Percentiles rank a stretch among this genome's conserved stretches.
These are phyloP conservation scores for Scorias spongiosa DNA, from an alignment of 2,329 filamentous ascomycete genomes.

Conservation along the genomic window DNA sequence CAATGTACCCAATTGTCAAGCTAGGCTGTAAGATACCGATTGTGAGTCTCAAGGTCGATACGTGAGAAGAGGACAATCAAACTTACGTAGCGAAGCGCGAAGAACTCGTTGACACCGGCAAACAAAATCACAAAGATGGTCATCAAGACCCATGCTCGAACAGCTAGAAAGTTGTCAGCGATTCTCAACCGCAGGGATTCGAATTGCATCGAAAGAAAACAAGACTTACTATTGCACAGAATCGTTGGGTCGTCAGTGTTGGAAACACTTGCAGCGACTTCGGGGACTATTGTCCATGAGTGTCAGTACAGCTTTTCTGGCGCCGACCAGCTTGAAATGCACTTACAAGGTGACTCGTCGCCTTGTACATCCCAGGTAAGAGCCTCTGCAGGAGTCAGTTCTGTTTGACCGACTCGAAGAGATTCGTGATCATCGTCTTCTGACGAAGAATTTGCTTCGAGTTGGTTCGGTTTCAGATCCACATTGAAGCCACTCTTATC, in stretches of 20 bases:
- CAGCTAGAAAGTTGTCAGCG: neutral
- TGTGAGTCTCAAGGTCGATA: slow-evolving; percentile 36
- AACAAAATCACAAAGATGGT: slow-evolving; percentile 30
- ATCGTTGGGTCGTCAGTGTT: neutral
- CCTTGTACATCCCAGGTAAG: neutral
- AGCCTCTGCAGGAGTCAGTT: neutral
- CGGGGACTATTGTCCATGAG: neutral
- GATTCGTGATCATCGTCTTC: no score
- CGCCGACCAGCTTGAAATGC: no score
- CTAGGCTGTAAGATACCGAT: slow-evolving; percentile 74
- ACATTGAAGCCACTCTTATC: no score
- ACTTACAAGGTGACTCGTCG: neutral
- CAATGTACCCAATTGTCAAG: slow-evolving; percentile 65
- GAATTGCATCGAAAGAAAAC: neutral
- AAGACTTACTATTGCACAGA: neutral
- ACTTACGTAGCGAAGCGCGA: slow-evolving; percentile 77
- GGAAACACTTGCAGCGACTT: neutral
- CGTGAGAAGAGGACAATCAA: slow-evolving; percentile 45
- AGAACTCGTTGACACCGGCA: slow-evolving; percentile 54
- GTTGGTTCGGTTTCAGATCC: no score
- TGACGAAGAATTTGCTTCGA: no score
- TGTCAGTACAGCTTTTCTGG: no score
- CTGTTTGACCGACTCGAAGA: neutral
- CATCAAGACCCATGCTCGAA: slow-evolving; percentile 32
- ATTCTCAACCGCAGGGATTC: no score